These are phyloP conservation scores for Orychophragmus violaceus DNA, from an alignment of 345 rosid species.

Conservation along the genomic window DNA sequence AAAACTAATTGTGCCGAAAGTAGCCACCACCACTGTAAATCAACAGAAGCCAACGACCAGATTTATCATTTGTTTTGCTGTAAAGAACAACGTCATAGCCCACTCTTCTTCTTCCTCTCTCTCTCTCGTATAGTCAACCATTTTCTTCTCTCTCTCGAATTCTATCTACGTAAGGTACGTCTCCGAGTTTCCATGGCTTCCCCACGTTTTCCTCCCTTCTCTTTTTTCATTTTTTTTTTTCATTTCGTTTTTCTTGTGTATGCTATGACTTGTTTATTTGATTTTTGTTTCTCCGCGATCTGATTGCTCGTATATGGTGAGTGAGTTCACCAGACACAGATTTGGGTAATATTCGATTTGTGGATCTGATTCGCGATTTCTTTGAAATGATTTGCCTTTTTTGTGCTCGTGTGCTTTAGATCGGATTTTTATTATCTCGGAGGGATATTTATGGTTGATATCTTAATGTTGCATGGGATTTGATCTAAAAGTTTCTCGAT, in stretches of 20 bases:
- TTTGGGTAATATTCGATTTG: background rate
- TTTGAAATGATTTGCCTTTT: background rate
- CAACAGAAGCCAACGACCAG: background rate
- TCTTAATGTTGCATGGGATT: background rate
- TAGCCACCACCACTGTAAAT: background rate
- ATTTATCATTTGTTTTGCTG: conserved; percentile 3
- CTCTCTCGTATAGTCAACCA: conserved; percentile 17
- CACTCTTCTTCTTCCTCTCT: conserved; percentile 4
- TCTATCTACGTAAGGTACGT: conserved; percentile 11
- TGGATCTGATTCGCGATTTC: background rate
- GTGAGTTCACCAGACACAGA: background rate
- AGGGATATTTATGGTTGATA: too few relatives aligned
- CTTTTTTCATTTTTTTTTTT: background rate
- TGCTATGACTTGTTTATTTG: background rate
- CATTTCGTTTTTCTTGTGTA: background rate
- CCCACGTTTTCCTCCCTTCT: background rate
- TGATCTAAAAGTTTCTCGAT: background rate
- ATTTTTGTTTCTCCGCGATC: background rate
- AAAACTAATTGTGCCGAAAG: conserved; percentile 12
- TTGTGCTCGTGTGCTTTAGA: background rate
- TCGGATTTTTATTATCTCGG: background rate
- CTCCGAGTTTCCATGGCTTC: conserved; percentile 25
- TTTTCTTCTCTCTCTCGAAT: conserved; percentile 18
- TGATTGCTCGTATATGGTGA: conserved; percentile 1
- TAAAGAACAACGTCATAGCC: background rate